Conservation (phyloP, 768 basidiomycete genomes). For the Russula abietina region DNA sequence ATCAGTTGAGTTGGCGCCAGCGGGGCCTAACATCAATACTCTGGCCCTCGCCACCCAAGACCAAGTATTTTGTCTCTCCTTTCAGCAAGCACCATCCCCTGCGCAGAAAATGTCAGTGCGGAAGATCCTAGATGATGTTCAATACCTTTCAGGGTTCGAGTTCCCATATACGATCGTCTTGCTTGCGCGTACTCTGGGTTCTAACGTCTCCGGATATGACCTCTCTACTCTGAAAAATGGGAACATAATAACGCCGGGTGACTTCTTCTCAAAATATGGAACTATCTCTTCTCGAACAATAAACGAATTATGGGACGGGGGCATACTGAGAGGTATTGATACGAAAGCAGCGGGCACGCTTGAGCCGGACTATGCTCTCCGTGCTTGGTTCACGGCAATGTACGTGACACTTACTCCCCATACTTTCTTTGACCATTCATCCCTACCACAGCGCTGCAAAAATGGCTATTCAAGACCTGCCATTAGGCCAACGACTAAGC, state of each 20-base stretch:
- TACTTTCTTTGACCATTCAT: neutral
- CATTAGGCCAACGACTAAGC: neutral
- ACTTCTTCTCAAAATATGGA: neutral
- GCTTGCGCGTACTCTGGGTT: constrained; percentile 1
- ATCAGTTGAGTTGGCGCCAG: neutral
- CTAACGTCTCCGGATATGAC: constrained; percentile 6
- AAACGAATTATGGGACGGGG: constrained; percentile 13
- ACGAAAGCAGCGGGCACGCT: neutral
- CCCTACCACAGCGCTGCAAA: neutral
- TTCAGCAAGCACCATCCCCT: neutral
- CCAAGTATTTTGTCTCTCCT: constrained; percentile 4
- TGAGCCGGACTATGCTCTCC: neutral
- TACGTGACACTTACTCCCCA: neutral
- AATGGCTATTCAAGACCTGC: neutral
- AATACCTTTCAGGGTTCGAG: constrained; percentile 19
- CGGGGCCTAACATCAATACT: neutral
- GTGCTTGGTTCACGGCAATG: constrained; percentile 22
- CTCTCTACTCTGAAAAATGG: constrained; percentile 4
- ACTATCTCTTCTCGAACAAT: neutral
- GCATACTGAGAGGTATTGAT: neutral
- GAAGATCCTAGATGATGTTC: constrained; percentile 11
- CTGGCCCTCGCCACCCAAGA: neutral
- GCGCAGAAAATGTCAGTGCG: neutral
- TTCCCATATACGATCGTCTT: constrained; percentile 3
- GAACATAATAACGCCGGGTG: neutral